Evolutionary conservation across 2,329 filamentous ascomycete genomes (phyloP).

Genomic region (Ophiostoma angusticollis): DNA sequence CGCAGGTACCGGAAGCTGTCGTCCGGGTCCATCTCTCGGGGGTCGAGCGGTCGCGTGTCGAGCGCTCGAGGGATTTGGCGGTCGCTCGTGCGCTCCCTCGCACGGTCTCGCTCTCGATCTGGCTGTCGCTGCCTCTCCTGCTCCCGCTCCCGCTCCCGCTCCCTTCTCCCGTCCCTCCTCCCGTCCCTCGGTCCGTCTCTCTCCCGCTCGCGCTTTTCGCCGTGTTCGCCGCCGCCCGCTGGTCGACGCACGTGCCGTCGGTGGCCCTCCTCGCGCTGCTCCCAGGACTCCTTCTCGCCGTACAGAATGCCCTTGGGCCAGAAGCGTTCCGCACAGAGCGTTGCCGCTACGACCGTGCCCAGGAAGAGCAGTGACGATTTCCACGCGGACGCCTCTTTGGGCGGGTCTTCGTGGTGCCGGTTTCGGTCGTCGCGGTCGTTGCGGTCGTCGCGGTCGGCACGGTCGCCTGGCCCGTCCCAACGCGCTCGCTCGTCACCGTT

Average conservation of each 20-base stretch:
- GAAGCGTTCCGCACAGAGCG: conserved; percentile 24
- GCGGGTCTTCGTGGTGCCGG: neutral
- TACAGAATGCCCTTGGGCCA: conserved; percentile 27
- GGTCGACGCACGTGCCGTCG: neutral
- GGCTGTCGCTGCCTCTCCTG: too few species aligned
- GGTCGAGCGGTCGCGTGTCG: neutral
- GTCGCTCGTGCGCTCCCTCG: conserved; percentile 3
- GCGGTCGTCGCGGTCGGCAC: neutral
- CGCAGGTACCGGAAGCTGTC: conserved; percentile 1
- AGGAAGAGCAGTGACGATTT: conserved; percentile 27
- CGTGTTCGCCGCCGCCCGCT: too few species aligned
- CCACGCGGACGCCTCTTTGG: conserved; percentile 8
- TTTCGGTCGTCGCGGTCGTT: neutral
- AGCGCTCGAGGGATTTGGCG: neutral
- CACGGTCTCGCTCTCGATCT: neutral
- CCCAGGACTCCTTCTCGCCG: conserved; percentile 26
- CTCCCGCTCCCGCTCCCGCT: neutral
- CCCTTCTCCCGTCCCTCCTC: neutral
- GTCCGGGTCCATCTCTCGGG: conserved; percentile 1
- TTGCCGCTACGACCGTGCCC: conserved; percentile 25
- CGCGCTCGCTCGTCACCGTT: neutral
- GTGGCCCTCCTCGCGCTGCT: conserved; percentile 1
- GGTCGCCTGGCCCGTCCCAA: neutral
- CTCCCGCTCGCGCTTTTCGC: too few species aligned
- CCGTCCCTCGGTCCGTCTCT: too few species aligned